Evolutionary conservation across 805 yeast genomes (phyloP).

Genomic region (Tetrapisispora taiwanensis): DNA sequence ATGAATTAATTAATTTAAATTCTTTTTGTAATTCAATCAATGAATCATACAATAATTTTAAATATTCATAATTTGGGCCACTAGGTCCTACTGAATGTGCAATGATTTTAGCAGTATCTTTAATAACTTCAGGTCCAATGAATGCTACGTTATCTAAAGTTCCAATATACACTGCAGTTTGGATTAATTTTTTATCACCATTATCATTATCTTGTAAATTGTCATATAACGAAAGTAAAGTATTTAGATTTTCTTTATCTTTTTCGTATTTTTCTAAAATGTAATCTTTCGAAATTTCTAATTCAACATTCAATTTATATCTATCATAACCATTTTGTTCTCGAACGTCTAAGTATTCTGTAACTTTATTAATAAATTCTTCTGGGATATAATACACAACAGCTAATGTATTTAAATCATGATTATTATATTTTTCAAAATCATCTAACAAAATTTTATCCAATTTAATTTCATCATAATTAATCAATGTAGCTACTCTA

Average conservation of each 20-base stretch:
- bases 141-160: slow-evolving; percentile 73
- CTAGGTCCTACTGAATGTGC: slow-evolving; percentile 59
- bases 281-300: slow-evolving; percentile 19
- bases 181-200: slow-evolving; percentile 36
- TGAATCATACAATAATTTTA: slow-evolving; percentile 44
- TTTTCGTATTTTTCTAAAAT: background rate
- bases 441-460: slow-evolving; percentile 36
- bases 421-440: slow-evolving; percentile 20
- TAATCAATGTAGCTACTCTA: slow-evolving; percentile 72
- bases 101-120: slow-evolving; percentile 52
- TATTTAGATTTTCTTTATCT: background rate
- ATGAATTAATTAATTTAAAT: background rate
- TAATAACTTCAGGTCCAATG: slow-evolving; percentile 65
- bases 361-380: slow-evolving; percentile 48
- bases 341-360: slow-evolving; percentile 62
- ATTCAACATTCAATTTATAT: slow-evolving; percentile 54
- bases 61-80: slow-evolving; percentile 69
- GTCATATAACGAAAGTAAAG: slow-evolving; percentile 8
- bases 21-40: slow-evolving; percentile 29
- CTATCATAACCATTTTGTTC: slow-evolving; percentile 84
- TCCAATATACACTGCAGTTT: slow-evolving; percentile 71
- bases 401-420: slow-evolving; percentile 53
- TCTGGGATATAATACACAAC: slow-evolving; percentile 76
- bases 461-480: slow-evolving; percentile 42
- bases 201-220: slow-evolving; percentile 18